Conservation (phyloP, 257 asterid species). For the Cynanchum wilfordii region DNA sequence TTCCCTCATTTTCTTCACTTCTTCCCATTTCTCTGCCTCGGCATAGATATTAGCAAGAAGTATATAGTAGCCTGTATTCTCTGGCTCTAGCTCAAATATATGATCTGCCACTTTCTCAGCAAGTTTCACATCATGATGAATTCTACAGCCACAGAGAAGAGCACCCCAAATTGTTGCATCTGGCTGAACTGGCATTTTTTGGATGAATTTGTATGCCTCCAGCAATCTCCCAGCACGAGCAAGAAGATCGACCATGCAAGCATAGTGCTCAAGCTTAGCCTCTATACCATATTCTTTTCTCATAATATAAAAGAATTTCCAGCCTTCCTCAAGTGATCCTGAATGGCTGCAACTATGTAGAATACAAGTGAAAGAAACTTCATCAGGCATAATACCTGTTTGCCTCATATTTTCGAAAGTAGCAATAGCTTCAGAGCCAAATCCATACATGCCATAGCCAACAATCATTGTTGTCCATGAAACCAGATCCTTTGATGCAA, state of each 20-base stretch:
- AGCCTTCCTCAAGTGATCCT: slow-evolving; percentile 27
- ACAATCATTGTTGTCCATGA: slow-evolving; percentile 31
- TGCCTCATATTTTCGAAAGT: slow-evolving; percentile 22
- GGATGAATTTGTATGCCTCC: slow-evolving; percentile 18
- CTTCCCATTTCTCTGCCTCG: slow-evolving; percentile 27
- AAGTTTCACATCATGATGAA: slow-evolving; percentile 19
- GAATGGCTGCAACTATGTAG: slow-evolving; percentile 28
- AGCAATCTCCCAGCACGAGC: slow-evolving; percentile 25
- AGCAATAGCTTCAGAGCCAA: slow-evolving; percentile 28
- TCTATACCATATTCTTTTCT: slow-evolving; percentile 18
- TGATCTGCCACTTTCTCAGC: slow-evolving; percentile 30
- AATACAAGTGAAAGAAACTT: slow-evolving; percentile 22
- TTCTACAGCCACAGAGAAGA: slow-evolving; percentile 28
- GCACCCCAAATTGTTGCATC: slow-evolving; percentile 19
- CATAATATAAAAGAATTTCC: slow-evolving; percentile 29
- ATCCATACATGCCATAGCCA: slow-evolving; percentile 29
- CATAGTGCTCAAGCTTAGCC: slow-evolving; percentile 24
- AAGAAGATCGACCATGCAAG: slow-evolving; percentile 26
- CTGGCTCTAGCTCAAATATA: slow-evolving; percentile 27
- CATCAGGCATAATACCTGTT: slow-evolving; percentile 21
- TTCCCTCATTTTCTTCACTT: slow-evolving; percentile 14
- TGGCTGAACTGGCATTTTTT: slow-evolving; percentile 19
- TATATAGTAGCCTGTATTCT: slow-evolving; percentile 21
- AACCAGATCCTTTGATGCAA: slow-evolving; percentile 20
- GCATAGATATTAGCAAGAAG: slow-evolving; percentile 29